A percentile compares a stretch with the other conserved stretches of the same genome.
Evolutionary conservation across 768 basidiomycete genomes (phyloP).

Genomic region (Kondoa subrosea): DNA sequence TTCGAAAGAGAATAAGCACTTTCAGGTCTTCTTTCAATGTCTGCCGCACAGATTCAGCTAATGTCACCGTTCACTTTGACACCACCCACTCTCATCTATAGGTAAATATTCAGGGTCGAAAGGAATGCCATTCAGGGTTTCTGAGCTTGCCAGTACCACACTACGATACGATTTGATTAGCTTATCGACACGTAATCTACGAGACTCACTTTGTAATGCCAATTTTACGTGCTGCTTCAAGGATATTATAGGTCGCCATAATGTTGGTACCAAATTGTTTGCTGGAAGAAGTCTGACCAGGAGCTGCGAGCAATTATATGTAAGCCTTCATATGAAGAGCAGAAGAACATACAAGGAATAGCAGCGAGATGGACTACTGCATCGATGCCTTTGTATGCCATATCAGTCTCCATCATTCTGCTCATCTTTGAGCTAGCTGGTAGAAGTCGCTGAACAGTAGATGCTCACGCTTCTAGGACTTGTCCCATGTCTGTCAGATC

Average conservation of each 20-base stretch:
- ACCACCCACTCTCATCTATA: slow-evolving; percentile 22
- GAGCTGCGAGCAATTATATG: slow-evolving; percentile 18
- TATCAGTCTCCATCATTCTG: slow-evolving; percentile 12
- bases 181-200: not conserved
- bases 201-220: slow-evolving; percentile 25
- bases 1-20: slow-evolving; percentile 26
- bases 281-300: slow-evolving; percentile 3
- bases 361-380: slow-evolving; percentile 26
- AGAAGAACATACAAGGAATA: slow-evolving; percentile 20
- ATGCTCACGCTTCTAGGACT: slow-evolving; percentile 15
- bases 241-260: slow-evolving; percentile 25
- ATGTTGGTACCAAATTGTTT: not conserved
- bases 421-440: no score
- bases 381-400: slow-evolving; percentile 24
- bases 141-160: slow-evolving; percentile 19
- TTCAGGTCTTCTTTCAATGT: slow-evolving; percentile 23
- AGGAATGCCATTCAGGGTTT: slow-evolving; percentile 26
- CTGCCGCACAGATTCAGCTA: not conserved
- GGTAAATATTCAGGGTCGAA: slow-evolving; percentile 24
- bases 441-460: no score
- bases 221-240: slow-evolving; percentile 27
- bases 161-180: not conserved
- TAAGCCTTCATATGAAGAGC: slow-evolving; percentile 19
- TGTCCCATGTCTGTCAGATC: slow-evolving; percentile 17
- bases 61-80: not conserved